phyloP scores from a whole-genome alignment of 2,329 filamentous ascomycete species.

The Colletotrichum sidae region DNA sequence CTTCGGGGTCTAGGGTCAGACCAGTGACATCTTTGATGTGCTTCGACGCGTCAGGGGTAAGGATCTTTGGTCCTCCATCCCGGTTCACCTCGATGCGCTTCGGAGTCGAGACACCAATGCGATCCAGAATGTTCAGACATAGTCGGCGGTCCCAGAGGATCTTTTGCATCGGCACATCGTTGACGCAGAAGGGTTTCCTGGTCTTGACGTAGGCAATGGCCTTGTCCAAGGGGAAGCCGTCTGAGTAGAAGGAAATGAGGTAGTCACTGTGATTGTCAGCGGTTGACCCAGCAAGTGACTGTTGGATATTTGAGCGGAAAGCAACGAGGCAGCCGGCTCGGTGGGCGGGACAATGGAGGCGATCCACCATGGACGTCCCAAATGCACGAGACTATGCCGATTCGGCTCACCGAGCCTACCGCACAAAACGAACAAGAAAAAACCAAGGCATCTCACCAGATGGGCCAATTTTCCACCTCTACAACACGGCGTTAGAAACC shows the following conservation, averaged over 20 bases:
- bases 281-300: not conserved
- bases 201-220: conserved; percentile 95
- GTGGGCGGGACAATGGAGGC: not conserved
- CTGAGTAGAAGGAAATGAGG: conserved; percentile 97
- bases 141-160: conserved; percentile 95
- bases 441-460: conserved; percentile 68
- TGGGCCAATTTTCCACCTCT: conserved; percentile 95
- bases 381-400: conserved; percentile 45
- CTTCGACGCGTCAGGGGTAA: conserved; percentile 83
- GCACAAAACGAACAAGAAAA: not conserved
- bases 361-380: too few relatives aligned
- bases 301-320: not conserved
- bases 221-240: conserved; percentile 96
- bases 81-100: conserved; percentile 90
- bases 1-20: conserved; percentile 74
- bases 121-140: conserved; percentile 88
- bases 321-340: not conserved
- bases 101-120: conserved; percentile 90
- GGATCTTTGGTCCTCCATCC: conserved; percentile 85
- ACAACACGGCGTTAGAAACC: not conserved
- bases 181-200: conserved; percentile 96
- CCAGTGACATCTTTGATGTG: conserved; percentile 85
- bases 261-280: conserved; percentile 72
- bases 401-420: conserved; percentile 48
- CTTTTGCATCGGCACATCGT: conserved; percentile 97